A percentile compares a stretch with the other conserved stretches of the same genome.
Evolutionary conservation across 1,139 yeast species (phyloP).

Genomic region (Yamadazyma siamensis): DNA sequence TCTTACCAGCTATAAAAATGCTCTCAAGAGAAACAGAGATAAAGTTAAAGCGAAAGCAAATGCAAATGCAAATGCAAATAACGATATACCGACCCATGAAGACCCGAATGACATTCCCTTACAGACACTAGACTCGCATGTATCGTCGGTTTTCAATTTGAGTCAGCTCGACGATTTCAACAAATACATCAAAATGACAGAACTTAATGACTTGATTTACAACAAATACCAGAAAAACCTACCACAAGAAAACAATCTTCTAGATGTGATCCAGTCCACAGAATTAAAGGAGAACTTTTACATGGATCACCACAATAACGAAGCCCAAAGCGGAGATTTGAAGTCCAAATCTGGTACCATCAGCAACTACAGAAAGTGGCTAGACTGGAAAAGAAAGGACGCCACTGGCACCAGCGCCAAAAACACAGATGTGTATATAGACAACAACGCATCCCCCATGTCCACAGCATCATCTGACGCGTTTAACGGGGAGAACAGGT

Average conservation of each 20-base stretch:
- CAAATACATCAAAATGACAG: slow-evolving; percentile 33
- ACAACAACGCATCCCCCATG: slow-evolving; percentile 8
- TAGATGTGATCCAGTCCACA: slow-evolving; percentile 26
- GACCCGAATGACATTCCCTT: slow-evolving; percentile 22
- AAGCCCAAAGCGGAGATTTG: slow-evolving; percentile 6
- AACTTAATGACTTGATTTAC: slow-evolving; percentile 31
- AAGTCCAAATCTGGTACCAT: slow-evolving; percentile 7
- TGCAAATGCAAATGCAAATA: background rate
- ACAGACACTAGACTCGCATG: slow-evolving; percentile 17
- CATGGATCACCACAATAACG: slow-evolving; percentile 17
- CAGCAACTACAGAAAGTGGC: slow-evolving; percentile 11
- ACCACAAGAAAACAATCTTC: slow-evolving; percentile 18
- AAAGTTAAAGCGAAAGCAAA: slow-evolving; percentile 7
- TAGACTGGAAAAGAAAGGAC: slow-evolving; percentile 12
- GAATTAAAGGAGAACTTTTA: slow-evolving; percentile 32
- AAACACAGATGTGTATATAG: slow-evolving; percentile 9
- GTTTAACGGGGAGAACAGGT: slow-evolving; percentile 9
- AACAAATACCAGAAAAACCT: slow-evolving; percentile 12
- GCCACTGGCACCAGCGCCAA: slow-evolving; percentile 7
- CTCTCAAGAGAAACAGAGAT: slow-evolving; percentile 11
- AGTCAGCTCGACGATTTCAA: slow-evolving; percentile 36
- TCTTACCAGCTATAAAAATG: slow-evolving; percentile 23
- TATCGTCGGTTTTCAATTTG: slow-evolving; percentile 32
- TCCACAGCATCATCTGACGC: slow-evolving; percentile 11
- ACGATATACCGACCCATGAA: too few species aligned